These are phyloP conservation scores for Euptelea pleiosperma DNA, from an alignment of 164 flowering plant species.

Conservation along the genomic window DNA sequence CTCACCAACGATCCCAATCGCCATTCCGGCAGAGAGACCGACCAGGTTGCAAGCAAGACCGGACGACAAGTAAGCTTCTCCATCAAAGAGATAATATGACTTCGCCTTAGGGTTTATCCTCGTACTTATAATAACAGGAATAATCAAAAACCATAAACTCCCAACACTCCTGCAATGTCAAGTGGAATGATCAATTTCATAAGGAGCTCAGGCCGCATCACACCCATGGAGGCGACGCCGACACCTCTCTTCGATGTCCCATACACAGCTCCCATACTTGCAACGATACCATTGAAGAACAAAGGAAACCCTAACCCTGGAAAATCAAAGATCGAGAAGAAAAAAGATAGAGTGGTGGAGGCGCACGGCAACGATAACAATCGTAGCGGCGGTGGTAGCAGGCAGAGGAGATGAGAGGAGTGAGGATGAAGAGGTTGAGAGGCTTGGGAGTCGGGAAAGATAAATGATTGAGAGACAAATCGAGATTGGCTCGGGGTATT, in stretches of 20 bases:
- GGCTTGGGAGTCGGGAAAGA: no score
- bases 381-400: no score
- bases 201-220: conserved; percentile 57
- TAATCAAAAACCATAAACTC: conserved; percentile 40
- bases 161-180: conserved; percentile 61
- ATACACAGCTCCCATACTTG: conserved; percentile 58
- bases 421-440: no score
- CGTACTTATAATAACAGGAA: conserved; percentile 32
- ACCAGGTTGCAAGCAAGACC: conserved; percentile 60
- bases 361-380: no score
- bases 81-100: conserved; percentile 41
- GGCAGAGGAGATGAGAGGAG: no score
- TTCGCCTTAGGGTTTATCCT: conserved; percentile 54
- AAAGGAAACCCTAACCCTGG: background rate
- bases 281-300: background rate
- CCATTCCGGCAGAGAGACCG: conserved; percentile 64
- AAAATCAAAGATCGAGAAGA: background rate
- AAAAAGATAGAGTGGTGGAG: background rate
- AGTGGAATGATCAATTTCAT: conserved; percentile 61
- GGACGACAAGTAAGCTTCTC: conserved; percentile 38
- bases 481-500: no score
- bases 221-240: conserved; percentile 66
- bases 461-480: no score
- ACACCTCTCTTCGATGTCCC: conserved; percentile 57
- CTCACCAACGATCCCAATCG: conserved; percentile 46